Evolutionary conservation across 257 asterid genomes (phyloP), one percentile per base, ranked within the genome.

Genomic region (Vinca minor): DNA sequence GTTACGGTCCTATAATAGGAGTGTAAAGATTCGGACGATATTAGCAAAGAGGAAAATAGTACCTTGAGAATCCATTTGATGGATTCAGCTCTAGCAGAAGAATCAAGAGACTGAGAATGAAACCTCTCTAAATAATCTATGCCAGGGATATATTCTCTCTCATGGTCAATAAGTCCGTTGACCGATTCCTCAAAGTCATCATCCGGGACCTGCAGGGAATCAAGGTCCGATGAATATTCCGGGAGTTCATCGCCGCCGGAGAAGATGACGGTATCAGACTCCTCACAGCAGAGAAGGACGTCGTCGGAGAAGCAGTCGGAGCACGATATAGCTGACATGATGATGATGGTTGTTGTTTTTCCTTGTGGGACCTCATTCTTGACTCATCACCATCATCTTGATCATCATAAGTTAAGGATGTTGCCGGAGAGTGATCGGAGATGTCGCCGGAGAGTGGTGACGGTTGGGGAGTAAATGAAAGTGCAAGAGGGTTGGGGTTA

Each of bases 31-130:
- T n/a, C n/a, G n/a, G n/a, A n/a, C n/a, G n/a, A n/a, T n/a, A n/a
- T n/a, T n/a, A 34, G 38, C 38, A 34, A 34, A 34, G 38, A 34
- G 3, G 7, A 34, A 34, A 2, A 2, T 34, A 36, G 57, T 87
- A 91, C 98, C 98, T 92, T 92, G 67, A 87, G 85, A 73, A 92
- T 87, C 98, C 98, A 92, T 71, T 91, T 84, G 73, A 84, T 77
- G 29, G 91, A 84, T 60, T 84, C 82, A 11, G 86, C 83, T 70
- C 98, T 81, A 44, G 82, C 76, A 12, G 87, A 79, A 10, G 79
- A 75, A 42, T 81, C 89, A 21, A 87, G 78, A 39, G 85, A 79
- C 49, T 76, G 82, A 54, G 86, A 74, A 66, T 68, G 65, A 68
- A 71, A 60, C 60, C 39, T 74, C 50, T 71, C 76, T 23, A 71